These are phyloP conservation scores for Trematosphaeria pertusa DNA, from an alignment of 2,329 filamentous ascomycete species.

Conservation along the genomic window DNA sequence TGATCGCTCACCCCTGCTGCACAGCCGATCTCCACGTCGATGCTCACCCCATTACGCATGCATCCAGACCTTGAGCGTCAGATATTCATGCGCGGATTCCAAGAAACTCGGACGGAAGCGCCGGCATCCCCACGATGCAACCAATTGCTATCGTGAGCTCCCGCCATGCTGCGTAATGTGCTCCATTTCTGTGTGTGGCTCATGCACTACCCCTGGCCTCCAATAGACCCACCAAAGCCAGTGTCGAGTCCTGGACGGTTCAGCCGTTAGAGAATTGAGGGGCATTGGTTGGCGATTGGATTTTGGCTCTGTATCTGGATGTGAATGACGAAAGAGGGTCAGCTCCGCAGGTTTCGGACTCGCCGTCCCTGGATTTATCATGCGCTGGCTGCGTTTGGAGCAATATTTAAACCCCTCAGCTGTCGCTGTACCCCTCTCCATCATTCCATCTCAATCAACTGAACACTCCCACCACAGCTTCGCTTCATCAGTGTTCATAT, in stretches of 20 bases:
- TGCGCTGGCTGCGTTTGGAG: background rate
- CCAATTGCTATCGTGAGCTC: slow-evolving; percentile 21
- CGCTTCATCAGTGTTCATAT: too few relatives aligned
- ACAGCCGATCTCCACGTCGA: slow-evolving; percentile 8
- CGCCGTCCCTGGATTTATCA: background rate
- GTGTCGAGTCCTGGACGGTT: too few relatives aligned
- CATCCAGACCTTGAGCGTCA: slow-evolving; percentile 26
- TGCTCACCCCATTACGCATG: slow-evolving; percentile 31
- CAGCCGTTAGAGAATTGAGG: slow-evolving; percentile 25
- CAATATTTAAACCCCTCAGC: slow-evolving; percentile 11
- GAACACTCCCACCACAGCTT: background rate
- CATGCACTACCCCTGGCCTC: slow-evolving; percentile 1
- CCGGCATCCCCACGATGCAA: background rate
- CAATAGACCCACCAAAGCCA: slow-evolving; percentile 24
- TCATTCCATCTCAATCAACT: background rate
- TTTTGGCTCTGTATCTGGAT: background rate
- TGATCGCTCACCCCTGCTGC: slow-evolving; percentile 8
- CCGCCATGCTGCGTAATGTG: slow-evolving; percentile 23
- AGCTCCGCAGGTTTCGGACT: background rate
- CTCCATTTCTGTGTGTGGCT: slow-evolving; percentile 17
- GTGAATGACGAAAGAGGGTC: slow-evolving; percentile 12
- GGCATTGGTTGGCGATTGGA: slow-evolving; percentile 13
- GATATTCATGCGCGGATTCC: slow-evolving; percentile 17
- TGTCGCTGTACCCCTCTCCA: too few relatives aligned
- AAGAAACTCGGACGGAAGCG: slow-evolving; percentile 1